Evolutionary conservation across 176 grass and related monocot genomes (phyloP).

Genomic region (Hyparrhenia diplandra): DNA sequence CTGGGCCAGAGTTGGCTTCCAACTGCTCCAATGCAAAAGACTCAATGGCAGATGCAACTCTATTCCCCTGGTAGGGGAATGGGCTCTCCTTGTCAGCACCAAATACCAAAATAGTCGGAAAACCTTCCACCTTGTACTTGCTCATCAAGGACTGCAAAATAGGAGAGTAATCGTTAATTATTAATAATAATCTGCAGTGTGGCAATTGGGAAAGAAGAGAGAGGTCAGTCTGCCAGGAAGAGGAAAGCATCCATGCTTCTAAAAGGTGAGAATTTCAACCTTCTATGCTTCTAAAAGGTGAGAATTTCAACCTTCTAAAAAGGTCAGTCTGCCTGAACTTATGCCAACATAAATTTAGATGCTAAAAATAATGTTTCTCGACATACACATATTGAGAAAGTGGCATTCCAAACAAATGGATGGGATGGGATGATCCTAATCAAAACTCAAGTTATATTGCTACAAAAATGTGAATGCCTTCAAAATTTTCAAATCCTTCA

Average conservation of each 20-base stretch:
- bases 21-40: slow-evolving; percentile 81
- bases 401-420: neutral
- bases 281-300: neutral
- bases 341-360: neutral
- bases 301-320: neutral
- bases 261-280: neutral
- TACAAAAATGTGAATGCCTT: neutral
- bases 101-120: slow-evolving; percentile 99
- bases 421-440: no score
- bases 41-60: slow-evolving; percentile 80
- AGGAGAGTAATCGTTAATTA: neutral
- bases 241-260: slow-evolving; percentile 1
- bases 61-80: slow-evolving; percentile 66
- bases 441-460: neutral
- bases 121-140: slow-evolving; percentile 93
- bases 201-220: neutral
- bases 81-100: slow-evolving; percentile 85
- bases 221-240: neutral
- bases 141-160: slow-evolving; percentile 96
- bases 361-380: neutral
- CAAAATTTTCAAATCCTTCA: neutral
- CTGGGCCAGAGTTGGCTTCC: slow-evolving; percentile 75
- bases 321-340: neutral
- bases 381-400: neutral
- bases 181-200: neutral